Evolutionary conservation across 176 grass and related monocot species (phyloP), one percentile per base, ranked within the genome.

Genomic region (Paspalum notatum): DNA sequence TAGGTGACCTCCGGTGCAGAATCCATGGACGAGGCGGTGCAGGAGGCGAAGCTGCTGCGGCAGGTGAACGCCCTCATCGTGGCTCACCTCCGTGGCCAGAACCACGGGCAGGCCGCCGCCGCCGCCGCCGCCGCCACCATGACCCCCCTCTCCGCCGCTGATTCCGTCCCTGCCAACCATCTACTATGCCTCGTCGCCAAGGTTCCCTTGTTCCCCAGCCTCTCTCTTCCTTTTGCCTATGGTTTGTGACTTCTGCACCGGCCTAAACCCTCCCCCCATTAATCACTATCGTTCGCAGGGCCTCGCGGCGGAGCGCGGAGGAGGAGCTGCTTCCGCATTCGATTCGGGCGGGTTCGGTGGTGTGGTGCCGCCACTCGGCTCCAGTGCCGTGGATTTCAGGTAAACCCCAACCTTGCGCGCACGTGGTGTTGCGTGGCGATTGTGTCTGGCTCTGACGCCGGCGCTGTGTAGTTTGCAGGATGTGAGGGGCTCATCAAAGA

Each of bases 141-240:
- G 96, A 98, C 88, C 14, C 92, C 92, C n/a, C 54, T 97, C 62
- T 66, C 80, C 22, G 79, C 85, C 24, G 89, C 50, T 7, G 82
- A 81, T n/a, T 63, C 87, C 83, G 6, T 64, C 11, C 56, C 87
- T 59, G 45, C 67, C 48, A 91, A 86, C 74, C 79, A 87, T 37
- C 92, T 93, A 40, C 81, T 98, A 73, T 78, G 86, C 76, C 90
- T 98, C 74, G 90, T 98, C 67, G 90, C 96, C 71, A 98, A 95
- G 92, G 96, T 98, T 9, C 21, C 49, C 14, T 21, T 90, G 96
- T 98, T 9, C 21, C 49, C 14, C 26, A n/a, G 66, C 84, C 20
- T 17, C 16, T 24, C 42, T 7, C 22, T 56, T 26, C 20, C 13
- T 73, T 16, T 4, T 3, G 16, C 21, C 54, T n/a, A 49, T 66